A percentile compares a stretch with the other conserved stretches of the same genome.
Evolutionary conservation across 345 rosid species (phyloP).

Genomic region (Nasturtium officinale): DNA sequence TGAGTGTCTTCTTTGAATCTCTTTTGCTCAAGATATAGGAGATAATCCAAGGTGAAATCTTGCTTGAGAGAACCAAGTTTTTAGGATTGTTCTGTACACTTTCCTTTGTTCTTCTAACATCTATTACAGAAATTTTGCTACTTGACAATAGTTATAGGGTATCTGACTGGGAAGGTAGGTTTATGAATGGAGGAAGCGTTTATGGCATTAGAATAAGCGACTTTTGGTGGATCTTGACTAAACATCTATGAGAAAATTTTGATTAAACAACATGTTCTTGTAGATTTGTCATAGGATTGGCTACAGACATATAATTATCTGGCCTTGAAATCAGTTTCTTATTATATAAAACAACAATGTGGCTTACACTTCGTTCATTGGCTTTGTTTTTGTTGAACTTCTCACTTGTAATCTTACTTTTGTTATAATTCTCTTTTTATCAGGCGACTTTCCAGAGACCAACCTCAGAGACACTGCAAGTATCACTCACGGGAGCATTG

Average conservation of each 20-base stretch:
- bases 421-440: background rate
- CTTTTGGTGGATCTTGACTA: background rate
- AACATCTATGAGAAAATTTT: background rate
- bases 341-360: background rate
- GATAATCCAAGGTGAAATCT: background rate
- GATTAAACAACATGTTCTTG: background rate
- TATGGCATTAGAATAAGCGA: background rate
- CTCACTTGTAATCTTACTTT: background rate
- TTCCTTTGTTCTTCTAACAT: background rate
- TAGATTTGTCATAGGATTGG: background rate
- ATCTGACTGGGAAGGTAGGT: background rate
- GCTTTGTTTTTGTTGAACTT: background rate
- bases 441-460: conserved; percentile 75
- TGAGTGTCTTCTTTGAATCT: background rate
- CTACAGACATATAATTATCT: background rate
- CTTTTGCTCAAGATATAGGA: background rate
- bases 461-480: conserved; percentile 61
- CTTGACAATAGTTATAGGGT: background rate
- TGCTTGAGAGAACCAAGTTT: conserved; percentile 2
- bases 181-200: background rate
- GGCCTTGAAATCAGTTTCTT: background rate
- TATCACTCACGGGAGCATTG: conserved; percentile 57
- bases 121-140: background rate
- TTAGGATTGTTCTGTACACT: background rate
- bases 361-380: background rate